phyloP scores from a whole-genome alignment of 306 rosid species.

The Chamaecrista fasciculata region DNA sequence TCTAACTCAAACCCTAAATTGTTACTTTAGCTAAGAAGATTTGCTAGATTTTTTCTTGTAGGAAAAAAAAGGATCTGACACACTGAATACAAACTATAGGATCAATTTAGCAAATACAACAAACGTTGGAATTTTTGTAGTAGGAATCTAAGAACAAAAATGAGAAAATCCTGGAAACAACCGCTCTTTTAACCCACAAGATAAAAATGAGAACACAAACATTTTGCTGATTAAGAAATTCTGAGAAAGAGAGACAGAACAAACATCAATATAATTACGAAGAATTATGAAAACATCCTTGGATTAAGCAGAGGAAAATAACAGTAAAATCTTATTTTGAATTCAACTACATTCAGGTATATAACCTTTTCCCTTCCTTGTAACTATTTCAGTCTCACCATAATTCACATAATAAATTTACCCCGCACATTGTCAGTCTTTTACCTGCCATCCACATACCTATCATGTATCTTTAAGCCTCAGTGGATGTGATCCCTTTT shows the following conservation, averaged over 20 bases:
- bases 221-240: neutral
- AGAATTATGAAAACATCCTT: neutral
- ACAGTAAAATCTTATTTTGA: neutral
- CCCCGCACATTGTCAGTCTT: neutral
- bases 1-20: neutral
- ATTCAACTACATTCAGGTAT: neutral
- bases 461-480: neutral
- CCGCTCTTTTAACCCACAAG: neutral
- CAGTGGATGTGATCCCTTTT: neutral
- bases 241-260: neutral
- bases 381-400: neutral
- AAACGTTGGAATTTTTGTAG: neutral
- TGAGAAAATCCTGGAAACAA: slow-evolving; percentile 11
- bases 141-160: neutral
- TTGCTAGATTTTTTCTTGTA: neutral
- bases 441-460: neutral
- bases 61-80: slow-evolving; percentile 24
- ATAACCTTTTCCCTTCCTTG: neutral
- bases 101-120: neutral
- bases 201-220: neutral
- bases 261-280: neutral
- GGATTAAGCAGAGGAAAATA: neutral
- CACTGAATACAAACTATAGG: neutral
- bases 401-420: neutral
- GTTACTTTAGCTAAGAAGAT: neutral